A percentile compares a stretch with the other conserved stretches of the same genome.
Evolutionary conservation across 805 yeast genomes (phyloP).

Genomic region (Teunomyces kruisii): DNA sequence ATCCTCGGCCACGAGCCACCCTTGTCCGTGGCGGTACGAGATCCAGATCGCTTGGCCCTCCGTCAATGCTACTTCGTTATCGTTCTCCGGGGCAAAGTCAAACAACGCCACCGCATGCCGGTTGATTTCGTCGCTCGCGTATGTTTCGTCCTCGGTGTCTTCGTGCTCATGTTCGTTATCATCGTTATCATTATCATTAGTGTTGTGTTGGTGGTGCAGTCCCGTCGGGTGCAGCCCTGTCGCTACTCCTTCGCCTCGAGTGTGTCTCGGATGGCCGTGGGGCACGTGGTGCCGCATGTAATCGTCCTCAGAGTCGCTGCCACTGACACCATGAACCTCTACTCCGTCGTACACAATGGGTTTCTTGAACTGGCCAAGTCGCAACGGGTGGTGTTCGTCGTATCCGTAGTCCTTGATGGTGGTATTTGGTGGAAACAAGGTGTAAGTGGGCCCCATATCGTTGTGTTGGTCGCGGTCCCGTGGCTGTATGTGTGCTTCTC

Average conservation of each 20-base stretch:
- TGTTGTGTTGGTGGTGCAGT: constrained; percentile 3
- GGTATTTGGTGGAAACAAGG: constrained; percentile 19
- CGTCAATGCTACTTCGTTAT: constrained; percentile 74
- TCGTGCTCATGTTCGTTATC: constrained; percentile 2
- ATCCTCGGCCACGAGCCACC: constrained; percentile 95
- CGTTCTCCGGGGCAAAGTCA: constrained; percentile 90
- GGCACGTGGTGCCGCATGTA: neutral
- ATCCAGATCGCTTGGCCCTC: constrained; percentile 88
- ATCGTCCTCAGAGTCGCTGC: constrained; percentile 8
- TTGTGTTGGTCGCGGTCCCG: neutral
- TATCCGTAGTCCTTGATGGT: constrained; percentile 24
- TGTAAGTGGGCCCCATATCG: neutral
- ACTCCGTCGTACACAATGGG: constrained; percentile 14
- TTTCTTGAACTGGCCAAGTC: constrained; percentile 16
- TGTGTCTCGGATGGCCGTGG: neutral
- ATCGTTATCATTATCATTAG: constrained; percentile 7
- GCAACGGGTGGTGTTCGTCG: constrained; percentile 18
- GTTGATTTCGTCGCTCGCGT: constrained; percentile 36
- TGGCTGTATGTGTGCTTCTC: neutral
- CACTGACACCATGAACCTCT: constrained; percentile 8
- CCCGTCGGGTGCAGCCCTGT: neutral
- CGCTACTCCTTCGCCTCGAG: too few relatives aligned
- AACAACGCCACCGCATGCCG: constrained; percentile 80
- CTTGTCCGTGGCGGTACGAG: constrained; percentile 92
- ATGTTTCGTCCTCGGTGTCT: neutral